Percentiles rank a stretch among this genome's conserved stretches.
These are phyloP conservation scores for Davidsoniella eucalypti DNA, from an alignment of 2,329 filamentous ascomycete species.

Conservation along the genomic window DNA sequence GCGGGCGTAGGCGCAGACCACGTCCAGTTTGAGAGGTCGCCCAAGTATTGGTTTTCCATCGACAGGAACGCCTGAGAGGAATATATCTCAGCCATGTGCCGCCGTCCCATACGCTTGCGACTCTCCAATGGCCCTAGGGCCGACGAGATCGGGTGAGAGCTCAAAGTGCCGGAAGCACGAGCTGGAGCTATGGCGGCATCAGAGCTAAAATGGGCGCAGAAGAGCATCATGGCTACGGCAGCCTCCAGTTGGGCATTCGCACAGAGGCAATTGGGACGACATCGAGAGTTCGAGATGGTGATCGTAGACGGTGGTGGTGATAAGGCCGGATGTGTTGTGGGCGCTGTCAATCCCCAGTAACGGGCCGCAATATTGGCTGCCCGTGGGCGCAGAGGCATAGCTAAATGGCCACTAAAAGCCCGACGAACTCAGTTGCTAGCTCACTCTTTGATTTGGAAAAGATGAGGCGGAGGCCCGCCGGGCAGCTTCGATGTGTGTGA, in stretches of 20 bases:
- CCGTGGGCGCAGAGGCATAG: conserved; percentile 3
- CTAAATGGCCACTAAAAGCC: background rate
- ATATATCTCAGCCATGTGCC: conserved; percentile 35
- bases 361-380: background rate
- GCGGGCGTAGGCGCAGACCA: conserved; percentile 32
- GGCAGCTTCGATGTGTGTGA: background rate
- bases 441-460: too few species aligned
- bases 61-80: conserved; percentile 23
- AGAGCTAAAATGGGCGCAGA: background rate
- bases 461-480: too few species aligned
- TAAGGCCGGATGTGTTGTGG: too few species aligned
- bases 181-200: background rate
- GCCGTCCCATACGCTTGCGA: conserved; percentile 34
- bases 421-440: too few species aligned
- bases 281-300: too few species aligned
- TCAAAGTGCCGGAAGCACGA: background rate
- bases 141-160: conserved; percentile 22
- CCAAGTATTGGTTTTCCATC: conserved; percentile 22
- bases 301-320: too few species aligned
- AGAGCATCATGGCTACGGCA: background rate
- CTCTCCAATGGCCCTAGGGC: conserved; percentile 38
- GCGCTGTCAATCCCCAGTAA: background rate
- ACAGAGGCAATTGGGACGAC: too few species aligned
- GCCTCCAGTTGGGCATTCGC: background rate
- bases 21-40: conserved; percentile 30